Evolutionary conservation across 2,329 filamentous ascomycete species (phyloP), one percentile per base, ranked within the genome.

Genomic region (Didymella glomerata): DNA sequence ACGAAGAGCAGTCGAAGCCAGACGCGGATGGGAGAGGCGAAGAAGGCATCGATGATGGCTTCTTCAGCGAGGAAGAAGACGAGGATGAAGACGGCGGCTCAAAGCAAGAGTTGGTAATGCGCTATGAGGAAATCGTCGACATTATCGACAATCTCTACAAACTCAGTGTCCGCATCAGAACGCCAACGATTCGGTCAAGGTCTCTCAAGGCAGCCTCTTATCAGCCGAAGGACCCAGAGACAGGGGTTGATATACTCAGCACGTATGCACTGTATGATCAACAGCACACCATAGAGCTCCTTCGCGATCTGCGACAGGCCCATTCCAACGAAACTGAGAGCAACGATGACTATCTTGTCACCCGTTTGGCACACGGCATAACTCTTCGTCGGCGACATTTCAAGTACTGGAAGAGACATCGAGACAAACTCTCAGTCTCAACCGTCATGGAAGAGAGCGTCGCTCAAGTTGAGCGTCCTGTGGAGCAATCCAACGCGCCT

Each of bases 71-170:
- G 11, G 70, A 76, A 7, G 72, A 72, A 2, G 67, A 71, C 9
- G 72, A 72, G 1, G 67, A 65, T 22, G 69, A 68, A 20, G 46
- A 57, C 2, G 63, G 52, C 6, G 56, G 59, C 16, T 65, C 71
- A 5, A 73, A 64, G 30, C 71, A 65, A 5, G 75, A 77, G 54
- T 52, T 77, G 27, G 67, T 66, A 8, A 73, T 76, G 67, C 71
- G 76, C n/a, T 75, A 75, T 48, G 60, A 61, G 25, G 76, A 77
- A 14, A 56, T 77, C n/a, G 56, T 75, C 4, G 76, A 77, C 44
- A 76, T 77, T 9, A 66, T 77, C 45, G 70, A 77, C 58, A 75
- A 76, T 32, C 66, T 77, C 2, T 77, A 77, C 60, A 76, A 74
- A 46, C 66, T 77, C 3, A 75, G 73, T 41, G 72, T 77, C 11